phyloP scores from a whole-genome alignment of 129 eudicot species.

The Flaveria linearis region DNA sequence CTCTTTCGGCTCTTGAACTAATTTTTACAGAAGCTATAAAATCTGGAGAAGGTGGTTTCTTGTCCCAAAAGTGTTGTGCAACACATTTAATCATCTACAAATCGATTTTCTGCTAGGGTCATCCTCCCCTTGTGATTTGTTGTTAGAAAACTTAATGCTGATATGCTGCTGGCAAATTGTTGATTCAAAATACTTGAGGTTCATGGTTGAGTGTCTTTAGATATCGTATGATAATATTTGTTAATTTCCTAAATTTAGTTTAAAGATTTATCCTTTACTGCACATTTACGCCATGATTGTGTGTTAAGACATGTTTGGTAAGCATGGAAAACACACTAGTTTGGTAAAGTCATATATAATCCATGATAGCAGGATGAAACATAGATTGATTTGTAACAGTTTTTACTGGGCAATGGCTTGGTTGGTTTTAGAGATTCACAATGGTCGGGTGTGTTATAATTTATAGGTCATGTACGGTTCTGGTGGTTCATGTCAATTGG shows the following conservation, averaged over 20 bases:
- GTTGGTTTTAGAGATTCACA: too few relatives aligned
- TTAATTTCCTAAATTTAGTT: not conserved
- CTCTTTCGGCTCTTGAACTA: not conserved
- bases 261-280: not conserved
- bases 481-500: too few relatives aligned
- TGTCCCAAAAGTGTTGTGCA: conserved; percentile 16
- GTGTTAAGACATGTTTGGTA: not conserved
- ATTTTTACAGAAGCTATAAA: not conserved
- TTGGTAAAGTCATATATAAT: not conserved
- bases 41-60: conserved; percentile 2
- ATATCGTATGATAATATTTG: not conserved
- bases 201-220: conserved; percentile 21
- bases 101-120: conserved; percentile 21
- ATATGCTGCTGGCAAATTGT: not conserved
- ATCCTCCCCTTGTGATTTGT: conserved; percentile 20
- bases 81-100: conserved; percentile 1
- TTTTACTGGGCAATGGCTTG: not conserved
- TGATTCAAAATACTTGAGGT: conserved; percentile 1
- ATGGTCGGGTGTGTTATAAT: too few relatives aligned
- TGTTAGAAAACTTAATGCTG: not conserved
- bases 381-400: not conserved
- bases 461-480: too few relatives aligned
- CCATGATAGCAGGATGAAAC: not conserved
- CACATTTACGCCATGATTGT: not conserved
- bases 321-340: not conserved